Evolutionary conservation across 768 basidiomycete genomes (phyloP).

Genomic region (Gautieria morchelliformis): DNA sequence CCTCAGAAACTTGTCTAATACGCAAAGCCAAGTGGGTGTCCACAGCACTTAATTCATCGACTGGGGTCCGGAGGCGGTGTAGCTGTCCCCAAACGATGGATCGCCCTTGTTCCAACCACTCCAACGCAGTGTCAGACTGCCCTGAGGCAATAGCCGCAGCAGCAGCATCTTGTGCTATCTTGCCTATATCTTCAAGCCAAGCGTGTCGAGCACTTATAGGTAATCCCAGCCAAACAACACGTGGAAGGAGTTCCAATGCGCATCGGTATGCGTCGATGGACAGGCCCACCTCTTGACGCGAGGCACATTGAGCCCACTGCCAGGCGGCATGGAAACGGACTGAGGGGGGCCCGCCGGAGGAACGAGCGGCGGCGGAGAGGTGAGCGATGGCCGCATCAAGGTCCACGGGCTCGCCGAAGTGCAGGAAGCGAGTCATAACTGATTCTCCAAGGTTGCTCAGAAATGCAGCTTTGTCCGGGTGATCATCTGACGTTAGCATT

Average conservation of each 20-base stretch:
- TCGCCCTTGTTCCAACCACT: conserved; percentile 22
- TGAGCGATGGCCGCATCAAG: conserved; percentile 5
- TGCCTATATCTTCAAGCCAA: background rate
- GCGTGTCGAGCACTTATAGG: background rate
- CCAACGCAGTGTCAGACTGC: conserved; percentile 13
- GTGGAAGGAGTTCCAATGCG: background rate
- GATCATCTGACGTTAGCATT: background rate
- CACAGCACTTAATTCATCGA: conserved; percentile 15
- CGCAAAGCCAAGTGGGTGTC: conserved; percentile 9
- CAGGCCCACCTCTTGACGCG: background rate
- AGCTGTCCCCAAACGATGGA: conserved; percentile 20
- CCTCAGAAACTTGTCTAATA: background rate
- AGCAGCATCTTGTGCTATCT: background rate
- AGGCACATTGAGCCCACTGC: background rate
- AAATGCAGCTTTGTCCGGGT: background rate
- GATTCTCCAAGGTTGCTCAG: conserved; percentile 4
- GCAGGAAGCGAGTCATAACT: background rate
- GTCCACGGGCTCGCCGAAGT: background rate
- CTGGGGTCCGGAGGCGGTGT: conserved; percentile 16
- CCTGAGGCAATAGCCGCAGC: background rate
- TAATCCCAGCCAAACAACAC: background rate
- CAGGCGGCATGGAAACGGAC: conserved; percentile 1
- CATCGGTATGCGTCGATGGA: background rate
- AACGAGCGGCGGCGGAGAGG: background rate
- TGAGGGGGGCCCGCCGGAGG: background rate